Evolutionary conservation across 2,329 filamentous ascomycete species (phyloP).

Genomic region (Cryphonectria nitschkei): DNA sequence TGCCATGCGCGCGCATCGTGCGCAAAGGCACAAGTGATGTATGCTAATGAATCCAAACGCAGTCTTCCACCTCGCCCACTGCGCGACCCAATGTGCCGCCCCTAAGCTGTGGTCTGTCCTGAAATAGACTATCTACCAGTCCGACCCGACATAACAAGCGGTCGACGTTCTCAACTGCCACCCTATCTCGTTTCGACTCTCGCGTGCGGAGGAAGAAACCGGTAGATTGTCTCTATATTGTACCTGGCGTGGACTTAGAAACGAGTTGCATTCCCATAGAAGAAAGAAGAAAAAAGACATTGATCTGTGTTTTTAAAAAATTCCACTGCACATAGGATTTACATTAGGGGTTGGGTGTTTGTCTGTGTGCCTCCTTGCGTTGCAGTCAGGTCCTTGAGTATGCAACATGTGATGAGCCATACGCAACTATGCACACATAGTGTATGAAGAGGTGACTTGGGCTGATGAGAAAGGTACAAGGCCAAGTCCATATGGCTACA

Average conservation of each 20-base stretch:
- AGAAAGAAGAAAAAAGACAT: slow-evolving; percentile 12
- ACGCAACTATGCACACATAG: slow-evolving; percentile 15
- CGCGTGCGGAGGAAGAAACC: slow-evolving; percentile 4
- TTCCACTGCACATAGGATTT: neutral
- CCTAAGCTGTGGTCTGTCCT: slow-evolving; percentile 93
- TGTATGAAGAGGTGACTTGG: slow-evolving; percentile 14
- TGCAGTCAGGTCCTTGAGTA: neutral
- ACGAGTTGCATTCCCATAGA: slow-evolving; percentile 12
- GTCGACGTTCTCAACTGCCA: neutral
- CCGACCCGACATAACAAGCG: slow-evolving; percentile 8
- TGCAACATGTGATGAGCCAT: neutral
- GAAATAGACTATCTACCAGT: slow-evolving; percentile 65
- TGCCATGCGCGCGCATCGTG: neutral
- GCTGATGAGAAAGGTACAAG: neutral
- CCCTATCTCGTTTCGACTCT: neutral
- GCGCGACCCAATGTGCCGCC: slow-evolving; percentile 88
- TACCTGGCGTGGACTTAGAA: slow-evolving; percentile 23
- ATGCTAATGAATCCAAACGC: slow-evolving; percentile 27
- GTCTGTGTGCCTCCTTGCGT: neutral
- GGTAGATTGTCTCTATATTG: slow-evolving; percentile 20
- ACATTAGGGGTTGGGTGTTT: neutral
- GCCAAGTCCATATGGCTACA: neutral
- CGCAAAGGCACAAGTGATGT: neutral
- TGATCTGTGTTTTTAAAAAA: neutral
- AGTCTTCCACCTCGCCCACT: slow-evolving; percentile 99